These are phyloP conservation scores for Epicoccum sorghinum DNA, from an alignment of 2,329 filamentous ascomycete species.

Conservation along the genomic window DNA sequence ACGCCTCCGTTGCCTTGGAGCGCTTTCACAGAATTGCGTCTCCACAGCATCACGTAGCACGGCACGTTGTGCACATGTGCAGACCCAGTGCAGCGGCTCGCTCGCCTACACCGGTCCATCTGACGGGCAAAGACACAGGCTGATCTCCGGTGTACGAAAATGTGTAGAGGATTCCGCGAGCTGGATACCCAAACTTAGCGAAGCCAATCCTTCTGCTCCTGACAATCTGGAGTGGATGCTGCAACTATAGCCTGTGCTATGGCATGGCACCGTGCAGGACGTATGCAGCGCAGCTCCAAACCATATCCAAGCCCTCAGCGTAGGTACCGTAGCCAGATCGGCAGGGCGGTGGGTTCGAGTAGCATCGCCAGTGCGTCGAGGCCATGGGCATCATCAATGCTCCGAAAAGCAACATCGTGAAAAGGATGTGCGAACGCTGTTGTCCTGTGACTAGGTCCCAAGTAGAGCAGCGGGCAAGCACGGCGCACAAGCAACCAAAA, in stretches of 20 bases:
- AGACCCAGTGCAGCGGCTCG: slow-evolving; percentile 14
- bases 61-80: slow-evolving; percentile 14
- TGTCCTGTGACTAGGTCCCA: slow-evolving; percentile 20
- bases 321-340: slow-evolving; percentile 9
- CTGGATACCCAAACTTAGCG: slow-evolving; percentile 4
- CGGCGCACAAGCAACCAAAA: slow-evolving; percentile 33
- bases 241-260: no score
- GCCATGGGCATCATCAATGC: slow-evolving; percentile 7
- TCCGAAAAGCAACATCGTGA: slow-evolving; percentile 10
- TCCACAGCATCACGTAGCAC: slow-evolving; percentile 5
- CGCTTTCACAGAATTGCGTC: slow-evolving; percentile 1
- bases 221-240: slow-evolving; percentile 2
- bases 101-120: slow-evolving; percentile 6
- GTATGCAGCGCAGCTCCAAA: no score
- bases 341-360: slow-evolving; percentile 13
- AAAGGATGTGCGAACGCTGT: slow-evolving; percentile 3
- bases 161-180: slow-evolving; percentile 7
- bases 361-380: slow-evolving; percentile 2
- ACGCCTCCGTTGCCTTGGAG: slow-evolving; percentile 15
- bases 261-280: no score
- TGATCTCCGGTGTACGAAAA: not conserved
- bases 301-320: slow-evolving; percentile 4
- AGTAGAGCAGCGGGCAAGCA: slow-evolving; percentile 13
- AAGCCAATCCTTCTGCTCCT: slow-evolving; percentile 17
- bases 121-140: slow-evolving; percentile 6